These are phyloP conservation scores for Mastigamoeba balamuthi DNA, from an alignment of 78 protist genomes.

Conservation along the genomic window DNA sequence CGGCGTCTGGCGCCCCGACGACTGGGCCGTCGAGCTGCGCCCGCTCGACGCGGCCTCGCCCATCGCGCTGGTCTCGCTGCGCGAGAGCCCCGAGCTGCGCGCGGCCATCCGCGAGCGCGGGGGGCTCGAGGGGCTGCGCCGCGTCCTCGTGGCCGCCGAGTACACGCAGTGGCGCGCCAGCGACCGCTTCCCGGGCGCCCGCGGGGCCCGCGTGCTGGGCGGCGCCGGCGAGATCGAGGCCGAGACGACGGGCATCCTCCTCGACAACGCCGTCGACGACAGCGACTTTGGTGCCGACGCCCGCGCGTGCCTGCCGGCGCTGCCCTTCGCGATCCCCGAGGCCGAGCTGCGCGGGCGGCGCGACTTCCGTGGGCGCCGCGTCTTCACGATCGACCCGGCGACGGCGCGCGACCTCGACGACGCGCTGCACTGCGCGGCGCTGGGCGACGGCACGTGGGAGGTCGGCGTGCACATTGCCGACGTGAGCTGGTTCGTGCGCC, in stretches of 20 bases:
- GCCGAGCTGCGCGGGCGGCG: too few species aligned
- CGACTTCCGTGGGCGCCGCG: too few species aligned
- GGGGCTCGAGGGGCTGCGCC: background rate
- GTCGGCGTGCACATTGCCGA: conserved; percentile 93
- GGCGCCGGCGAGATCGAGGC: conserved; percentile 8
- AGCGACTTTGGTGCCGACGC: background rate
- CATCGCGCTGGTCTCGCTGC: background rate
- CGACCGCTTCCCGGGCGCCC: background rate
- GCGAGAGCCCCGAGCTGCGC: background rate
- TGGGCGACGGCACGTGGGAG: conserved; percentile 42
- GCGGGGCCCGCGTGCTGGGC: background rate
- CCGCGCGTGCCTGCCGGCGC: background rate
- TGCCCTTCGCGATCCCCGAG: too few species aligned
- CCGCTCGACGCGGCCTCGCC: background rate
- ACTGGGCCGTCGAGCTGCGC: background rate
- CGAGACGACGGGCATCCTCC: conserved; percentile 9
- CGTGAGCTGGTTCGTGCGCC: conserved; percentile 70
- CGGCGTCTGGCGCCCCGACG: too few species aligned
- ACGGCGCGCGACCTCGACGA: conserved; percentile 90
- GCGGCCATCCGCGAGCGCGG: background rate
- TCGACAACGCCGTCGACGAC: background rate
- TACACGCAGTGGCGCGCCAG: background rate
- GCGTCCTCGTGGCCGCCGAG: background rate
- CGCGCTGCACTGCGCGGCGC: conserved; percentile 50
- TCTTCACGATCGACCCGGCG: conserved; percentile 84